phyloP scores from a whole-genome alignment of 164 flowering plant species.

The Piper longum region DNA sequence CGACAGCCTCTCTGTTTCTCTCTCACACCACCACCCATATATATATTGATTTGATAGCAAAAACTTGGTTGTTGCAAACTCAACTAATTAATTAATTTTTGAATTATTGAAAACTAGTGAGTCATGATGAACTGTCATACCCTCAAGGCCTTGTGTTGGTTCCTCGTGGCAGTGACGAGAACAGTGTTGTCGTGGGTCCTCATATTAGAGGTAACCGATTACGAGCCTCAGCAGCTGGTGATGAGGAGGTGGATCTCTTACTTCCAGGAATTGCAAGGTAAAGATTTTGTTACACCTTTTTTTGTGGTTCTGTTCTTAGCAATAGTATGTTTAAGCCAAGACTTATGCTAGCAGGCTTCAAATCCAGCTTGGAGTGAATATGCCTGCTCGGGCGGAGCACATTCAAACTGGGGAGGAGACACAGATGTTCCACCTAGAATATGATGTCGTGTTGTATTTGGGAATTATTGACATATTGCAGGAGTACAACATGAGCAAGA shows the following conservation, averaged over 20 bases:
- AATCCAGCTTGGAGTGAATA: slow-evolving; percentile 97
- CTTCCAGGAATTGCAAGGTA: slow-evolving; percentile 98
- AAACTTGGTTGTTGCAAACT: too few species aligned
- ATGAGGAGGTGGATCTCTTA: slow-evolving; percentile 93
- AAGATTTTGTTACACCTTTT: slow-evolving; percentile 1
- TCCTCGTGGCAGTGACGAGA: slow-evolving; percentile 59
- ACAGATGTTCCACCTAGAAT: slow-evolving; percentile 45
- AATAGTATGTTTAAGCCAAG: background rate
- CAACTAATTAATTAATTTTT: too few species aligned
- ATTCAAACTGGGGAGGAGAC: slow-evolving; percentile 32
- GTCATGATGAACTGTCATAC: slow-evolving; percentile 59
- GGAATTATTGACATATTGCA: slow-evolving; percentile 94
- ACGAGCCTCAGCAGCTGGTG: slow-evolving; percentile 72
- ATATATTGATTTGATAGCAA: too few species aligned
- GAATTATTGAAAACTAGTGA: slow-evolving; percentile 18
- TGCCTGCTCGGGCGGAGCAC: slow-evolving; percentile 96
- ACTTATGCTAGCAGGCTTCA: slow-evolving; percentile 45
- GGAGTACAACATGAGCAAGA: slow-evolving; percentile 83
- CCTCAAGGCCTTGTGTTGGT: slow-evolving; percentile 92
- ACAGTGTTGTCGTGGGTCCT: slow-evolving; percentile 73
- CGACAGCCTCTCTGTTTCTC: background rate
- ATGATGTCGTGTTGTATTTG: slow-evolving; percentile 80
- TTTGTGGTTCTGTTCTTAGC: background rate
- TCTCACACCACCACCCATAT: too few species aligned
- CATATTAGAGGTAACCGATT: slow-evolving; percentile 87